phyloP scores from a whole-genome alignment of 2,329 filamentous ascomycete species.

The Neoascochyta sp. region DNA sequence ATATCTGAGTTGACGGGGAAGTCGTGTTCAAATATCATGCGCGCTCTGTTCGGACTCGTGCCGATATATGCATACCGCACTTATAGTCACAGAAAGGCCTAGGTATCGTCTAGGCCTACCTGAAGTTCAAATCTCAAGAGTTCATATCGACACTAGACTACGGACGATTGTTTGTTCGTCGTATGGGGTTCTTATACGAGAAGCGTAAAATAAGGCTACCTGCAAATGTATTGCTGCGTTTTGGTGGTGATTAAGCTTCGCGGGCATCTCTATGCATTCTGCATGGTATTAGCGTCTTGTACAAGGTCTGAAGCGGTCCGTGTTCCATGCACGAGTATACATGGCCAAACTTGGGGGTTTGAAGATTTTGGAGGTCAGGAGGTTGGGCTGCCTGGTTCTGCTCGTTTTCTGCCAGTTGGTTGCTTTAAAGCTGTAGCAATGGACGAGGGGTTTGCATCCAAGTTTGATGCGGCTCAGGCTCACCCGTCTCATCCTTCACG shows the following conservation, averaged over 20 bases:
- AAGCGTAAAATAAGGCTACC: neutral
- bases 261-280: neutral
- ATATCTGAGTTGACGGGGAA: too few species aligned
- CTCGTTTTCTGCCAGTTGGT: slow-evolving; percentile 2
- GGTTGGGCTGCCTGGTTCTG: slow-evolving; percentile 2
- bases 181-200: neutral
- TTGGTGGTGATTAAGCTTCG: neutral
- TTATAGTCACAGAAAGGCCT: too few species aligned
- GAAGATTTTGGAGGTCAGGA: neutral
- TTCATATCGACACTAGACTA: neutral
- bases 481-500: slow-evolving; percentile 2
- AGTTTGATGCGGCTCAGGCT: slow-evolving; percentile 1
- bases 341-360: slow-evolving; percentile 1
- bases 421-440: slow-evolving; percentile 3
- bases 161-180: neutral
- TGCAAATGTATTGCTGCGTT: neutral
- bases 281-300: neutral
- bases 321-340: neutral
- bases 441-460: slow-evolving; percentile 1
- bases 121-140: too few species aligned
- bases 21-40: too few species aligned
- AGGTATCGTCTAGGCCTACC: too few species aligned
- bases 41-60: too few species aligned
- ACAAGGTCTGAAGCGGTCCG: neutral
- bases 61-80: too few species aligned